Base-by-base conservation (phyloP, 371 early-diverging fungal species). In the Haplosporangium sp. region DNA sequence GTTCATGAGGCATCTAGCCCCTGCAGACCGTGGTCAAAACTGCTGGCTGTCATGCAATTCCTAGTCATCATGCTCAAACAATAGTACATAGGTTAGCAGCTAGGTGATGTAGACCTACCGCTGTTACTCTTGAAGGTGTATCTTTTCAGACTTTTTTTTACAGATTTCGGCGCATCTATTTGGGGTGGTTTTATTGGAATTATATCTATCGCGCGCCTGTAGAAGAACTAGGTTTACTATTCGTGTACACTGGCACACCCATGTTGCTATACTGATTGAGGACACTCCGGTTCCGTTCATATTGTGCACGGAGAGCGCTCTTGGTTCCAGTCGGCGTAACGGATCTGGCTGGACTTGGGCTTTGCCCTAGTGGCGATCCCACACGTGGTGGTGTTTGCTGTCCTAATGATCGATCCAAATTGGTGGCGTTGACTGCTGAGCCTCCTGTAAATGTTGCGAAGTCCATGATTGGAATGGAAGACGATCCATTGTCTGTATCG, bases 401-500 rank as follows among this genome's bases (percentile, higher is more conserved):
- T 23, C 52, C 18, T 57, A 45, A 29, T 43, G 20, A 11, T 52
- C 38, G 6, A 16, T 36, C n/a, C 9, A 5, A 11, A 12, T 36
- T 18, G 57, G 12, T 14, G 42, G 16, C 13, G 18, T 14, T 45
- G 21, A 37, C 16, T 12, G 40, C 14, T 29, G 59, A 56, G 6
- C 62, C 64, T 11, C 73, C 69, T n/a, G 79, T 65, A 48, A 79
- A 79, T 2, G 79, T 68, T 2, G 79, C 79, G 38, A 79, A 79
- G 16, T 79, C 79, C 69, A 79, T 51, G 51, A 69, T 69, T 2
- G 79, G 79, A 11, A 79, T 79, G 2, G 60, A 37, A 1, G 61
- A 48, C 9, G 77, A 59, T 1, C 55, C 51, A 11, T 38, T 46
- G 5, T 47, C 59, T 6, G 60, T 9, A 5, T 51, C 62, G 8